Conservation (phyloP, 257 asterid genomes). For the Penstemon barbatus region DNA sequence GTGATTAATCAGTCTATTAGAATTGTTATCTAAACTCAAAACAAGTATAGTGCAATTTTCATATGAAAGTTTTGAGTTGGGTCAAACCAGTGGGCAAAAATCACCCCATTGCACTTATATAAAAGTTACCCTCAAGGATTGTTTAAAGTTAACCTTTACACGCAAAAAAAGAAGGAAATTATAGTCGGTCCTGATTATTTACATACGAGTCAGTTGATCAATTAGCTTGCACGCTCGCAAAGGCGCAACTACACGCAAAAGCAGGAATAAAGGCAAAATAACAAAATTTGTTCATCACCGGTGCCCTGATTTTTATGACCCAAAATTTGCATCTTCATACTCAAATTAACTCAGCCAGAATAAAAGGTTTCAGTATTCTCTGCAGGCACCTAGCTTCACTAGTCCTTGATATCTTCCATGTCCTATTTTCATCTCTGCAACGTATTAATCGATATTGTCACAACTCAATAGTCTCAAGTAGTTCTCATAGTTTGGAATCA, state of each 20-base stretch:
- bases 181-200: constrained; percentile 11
- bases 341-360: constrained; percentile 1
- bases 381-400: constrained; percentile 15
- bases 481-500: neutral
- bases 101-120: neutral
- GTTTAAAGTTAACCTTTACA: neutral
- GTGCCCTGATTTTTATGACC: constrained; percentile 24
- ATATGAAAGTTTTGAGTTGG: neutral
- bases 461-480: neutral
- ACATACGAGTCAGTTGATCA: neutral
- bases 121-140: neutral
- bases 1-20: too few species aligned
- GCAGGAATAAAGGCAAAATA: neutral
- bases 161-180: constrained; percentile 1
- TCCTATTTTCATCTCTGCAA: constrained; percentile 43
- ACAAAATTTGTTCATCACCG: constrained; percentile 16
- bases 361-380: constrained; percentile 14
- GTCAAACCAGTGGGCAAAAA: neutral
- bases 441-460: neutral
- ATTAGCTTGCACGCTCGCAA: neutral
- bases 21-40: too few species aligned
- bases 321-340: constrained; percentile 18
- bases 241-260: neutral
- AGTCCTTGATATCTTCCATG: constrained; percentile 24
- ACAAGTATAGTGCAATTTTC: neutral